phyloP scores from a whole-genome alignment of 805 yeast species.

The Torulaspora maleeae region DNA sequence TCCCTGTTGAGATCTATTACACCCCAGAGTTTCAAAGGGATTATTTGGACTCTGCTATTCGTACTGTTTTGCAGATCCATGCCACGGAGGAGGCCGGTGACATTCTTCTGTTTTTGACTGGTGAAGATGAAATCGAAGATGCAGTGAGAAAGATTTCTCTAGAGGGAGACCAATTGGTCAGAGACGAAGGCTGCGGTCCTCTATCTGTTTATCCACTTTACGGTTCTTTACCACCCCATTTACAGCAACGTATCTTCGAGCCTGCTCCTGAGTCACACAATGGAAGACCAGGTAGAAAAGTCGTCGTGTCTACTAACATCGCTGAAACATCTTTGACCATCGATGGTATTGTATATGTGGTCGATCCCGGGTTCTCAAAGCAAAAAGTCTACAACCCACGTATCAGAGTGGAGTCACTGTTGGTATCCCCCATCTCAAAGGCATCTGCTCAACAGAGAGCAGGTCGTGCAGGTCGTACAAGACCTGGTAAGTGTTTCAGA shows the following conservation, averaged over 20 bases:
- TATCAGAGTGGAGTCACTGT: constrained; percentile 87
- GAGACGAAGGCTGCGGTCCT: constrained; percentile 91
- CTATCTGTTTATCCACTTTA: constrained; percentile 85
- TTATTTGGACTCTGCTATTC: constrained; percentile 87
- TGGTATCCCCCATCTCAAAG: constrained; percentile 93
- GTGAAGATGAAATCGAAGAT: constrained; percentile 97
- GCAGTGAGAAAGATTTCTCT: constrained; percentile 84
- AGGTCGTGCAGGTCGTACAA: constrained; percentile 99
- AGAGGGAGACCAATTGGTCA: constrained; percentile 81
- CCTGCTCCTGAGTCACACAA: constrained; percentile 73
- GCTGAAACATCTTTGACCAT: constrained; percentile 98
- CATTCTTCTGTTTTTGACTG: constrained; percentile 78
- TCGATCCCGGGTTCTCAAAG: constrained; percentile 95
- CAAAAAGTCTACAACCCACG: constrained; percentile 96
- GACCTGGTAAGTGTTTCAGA: constrained; percentile 97
- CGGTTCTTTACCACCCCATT: constrained; percentile 94
- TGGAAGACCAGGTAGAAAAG: constrained; percentile 93
- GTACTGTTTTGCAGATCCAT: constrained; percentile 94
- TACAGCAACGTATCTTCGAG: constrained; percentile 89
- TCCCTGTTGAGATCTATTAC: constrained; percentile 93
- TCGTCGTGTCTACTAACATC: constrained; percentile 87
- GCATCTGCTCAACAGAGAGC: constrained; percentile 98
- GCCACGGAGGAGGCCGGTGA: constrained; percentile 96
- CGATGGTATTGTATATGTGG: constrained; percentile 95
- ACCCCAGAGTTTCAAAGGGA: constrained; percentile 96